Conservation (phyloP, 2,329 filamentous ascomycete species). For the Botryotinia globosa region DNA sequence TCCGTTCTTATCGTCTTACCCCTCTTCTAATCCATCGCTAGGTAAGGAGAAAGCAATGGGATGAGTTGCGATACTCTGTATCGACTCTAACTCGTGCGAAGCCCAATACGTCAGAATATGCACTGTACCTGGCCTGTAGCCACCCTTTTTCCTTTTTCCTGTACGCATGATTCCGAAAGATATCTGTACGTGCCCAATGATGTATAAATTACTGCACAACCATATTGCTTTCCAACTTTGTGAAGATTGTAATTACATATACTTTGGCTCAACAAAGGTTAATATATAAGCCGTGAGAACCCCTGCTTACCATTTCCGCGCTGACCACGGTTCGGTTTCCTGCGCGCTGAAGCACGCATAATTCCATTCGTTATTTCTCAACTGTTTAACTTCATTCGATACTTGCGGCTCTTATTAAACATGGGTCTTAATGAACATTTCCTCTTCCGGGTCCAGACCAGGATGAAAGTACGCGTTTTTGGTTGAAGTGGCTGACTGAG, state of each 20-base stretch:
- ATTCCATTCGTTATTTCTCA: neutral
- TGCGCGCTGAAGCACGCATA: slow-evolving; percentile 7
- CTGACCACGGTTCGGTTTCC: slow-evolving; percentile 9
- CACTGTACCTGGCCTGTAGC: neutral
- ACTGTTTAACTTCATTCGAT: neutral
- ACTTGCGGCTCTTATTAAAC: slow-evolving; percentile 9
- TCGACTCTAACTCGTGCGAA: neutral
- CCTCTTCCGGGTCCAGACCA: slow-evolving; percentile 1
- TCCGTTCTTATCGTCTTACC: slow-evolving; percentile 20
- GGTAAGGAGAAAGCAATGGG: neutral
- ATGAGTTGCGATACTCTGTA: neutral
- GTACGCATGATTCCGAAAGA: neutral
- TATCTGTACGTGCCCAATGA: neutral
- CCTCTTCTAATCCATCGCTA: slow-evolving; percentile 19
- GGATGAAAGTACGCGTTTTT: neutral
- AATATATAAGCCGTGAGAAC: slow-evolving; percentile 13
- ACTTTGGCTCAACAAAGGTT: slow-evolving; percentile 14
- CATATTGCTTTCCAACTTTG: neutral
- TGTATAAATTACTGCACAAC: neutral
- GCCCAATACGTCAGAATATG: neutral
- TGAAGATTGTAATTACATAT: slow-evolving; percentile 12
- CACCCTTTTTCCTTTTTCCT: neutral
- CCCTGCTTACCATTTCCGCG: slow-evolving; percentile 15
- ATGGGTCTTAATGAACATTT: neutral
- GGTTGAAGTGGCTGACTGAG: slow-evolving; percentile 20